Evolutionary conservation across 495 filamentous ascomycete species (phyloP).

Genomic region (Penicillium pancosmium): DNA sequence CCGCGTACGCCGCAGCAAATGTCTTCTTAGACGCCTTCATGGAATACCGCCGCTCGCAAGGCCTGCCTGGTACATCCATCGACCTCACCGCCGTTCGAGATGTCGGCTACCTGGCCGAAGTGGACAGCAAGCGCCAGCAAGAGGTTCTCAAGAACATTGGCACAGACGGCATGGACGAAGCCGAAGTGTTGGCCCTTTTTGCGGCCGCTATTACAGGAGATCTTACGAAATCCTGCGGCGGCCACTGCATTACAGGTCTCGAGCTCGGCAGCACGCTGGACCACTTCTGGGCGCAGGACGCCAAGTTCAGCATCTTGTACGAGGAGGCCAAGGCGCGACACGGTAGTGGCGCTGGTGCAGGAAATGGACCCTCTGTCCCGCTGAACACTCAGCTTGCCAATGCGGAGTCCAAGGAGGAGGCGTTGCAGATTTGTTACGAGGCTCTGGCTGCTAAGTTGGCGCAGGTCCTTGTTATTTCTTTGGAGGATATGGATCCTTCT

Average conservation of each 20-base stretch:
- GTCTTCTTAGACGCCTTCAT: slow-evolving; percentile 57
- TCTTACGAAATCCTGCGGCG: slow-evolving; percentile 20
- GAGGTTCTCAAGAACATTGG: slow-evolving; percentile 36
- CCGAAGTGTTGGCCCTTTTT: slow-evolving; percentile 27
- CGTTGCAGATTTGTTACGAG: slow-evolving; percentile 29
- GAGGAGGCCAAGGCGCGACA: slow-evolving; percentile 17
- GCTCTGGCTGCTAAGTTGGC: slow-evolving; percentile 33
- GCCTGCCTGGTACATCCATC: slow-evolving; percentile 31
- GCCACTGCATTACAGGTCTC: slow-evolving; percentile 32
- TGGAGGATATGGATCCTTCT: slow-evolving; percentile 37
- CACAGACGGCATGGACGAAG: slow-evolving; percentile 28
- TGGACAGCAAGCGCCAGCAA: slow-evolving; percentile 22
- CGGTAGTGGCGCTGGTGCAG: slow-evolving; percentile 6
- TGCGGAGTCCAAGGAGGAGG: slow-evolving; percentile 26
- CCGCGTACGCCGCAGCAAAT: slow-evolving; percentile 67
- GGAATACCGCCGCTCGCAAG: slow-evolving; percentile 30
- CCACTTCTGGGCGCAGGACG: slow-evolving; percentile 31
- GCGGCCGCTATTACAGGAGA: slow-evolving; percentile 25
- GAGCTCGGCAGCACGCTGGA: slow-evolving; percentile 20
- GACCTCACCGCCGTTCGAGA: slow-evolving; percentile 32
- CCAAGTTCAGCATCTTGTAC: slow-evolving; percentile 25
- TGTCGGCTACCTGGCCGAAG: slow-evolving; percentile 31
- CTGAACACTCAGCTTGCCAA: slow-evolving; percentile 21
- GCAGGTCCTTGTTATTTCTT: slow-evolving; percentile 26
- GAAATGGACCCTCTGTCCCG: slow-evolving; percentile 17